Conservation (phyloP, 805 yeast species). For the Teunomyces gatunensis region DNA sequence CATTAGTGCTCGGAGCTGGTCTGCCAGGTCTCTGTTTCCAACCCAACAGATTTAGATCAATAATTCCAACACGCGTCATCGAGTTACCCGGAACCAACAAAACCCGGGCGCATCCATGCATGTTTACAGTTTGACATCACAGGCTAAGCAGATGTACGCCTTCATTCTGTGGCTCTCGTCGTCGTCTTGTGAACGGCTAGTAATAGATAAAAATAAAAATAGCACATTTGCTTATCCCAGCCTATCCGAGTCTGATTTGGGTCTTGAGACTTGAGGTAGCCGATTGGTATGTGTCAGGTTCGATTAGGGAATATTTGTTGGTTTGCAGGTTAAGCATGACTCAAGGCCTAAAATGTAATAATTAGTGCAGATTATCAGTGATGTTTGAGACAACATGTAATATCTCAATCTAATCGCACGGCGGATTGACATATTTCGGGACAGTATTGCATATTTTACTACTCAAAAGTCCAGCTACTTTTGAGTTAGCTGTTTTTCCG, state of each 20-base stretch:
- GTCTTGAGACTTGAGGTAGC: background rate
- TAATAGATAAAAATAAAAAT: background rate
- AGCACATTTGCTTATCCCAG: background rate
- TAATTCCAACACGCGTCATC: background rate
- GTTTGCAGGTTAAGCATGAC: background rate
- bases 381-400: constrained; percentile 5
- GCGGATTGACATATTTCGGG: background rate
- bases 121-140: background rate
- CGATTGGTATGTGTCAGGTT: background rate
- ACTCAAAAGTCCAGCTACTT: background rate
- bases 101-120: background rate
- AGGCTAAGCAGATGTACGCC: background rate
- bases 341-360: background rate
- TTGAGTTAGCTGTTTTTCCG: background rate
- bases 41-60: no score
- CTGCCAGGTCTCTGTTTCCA: no score
- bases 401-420: background rate
- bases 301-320: background rate
- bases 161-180: background rate
- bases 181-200: background rate
- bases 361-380: constrained; percentile 9
- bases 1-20: background rate
- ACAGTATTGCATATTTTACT: background rate
- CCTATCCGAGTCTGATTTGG: background rate
- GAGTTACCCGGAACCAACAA: background rate